A percentile compares a stretch with the other conserved stretches of the same genome.
Conservation (phyloP, 2,329 filamentous ascomycete genomes). For the Harringtonia aguacate region DNA sequence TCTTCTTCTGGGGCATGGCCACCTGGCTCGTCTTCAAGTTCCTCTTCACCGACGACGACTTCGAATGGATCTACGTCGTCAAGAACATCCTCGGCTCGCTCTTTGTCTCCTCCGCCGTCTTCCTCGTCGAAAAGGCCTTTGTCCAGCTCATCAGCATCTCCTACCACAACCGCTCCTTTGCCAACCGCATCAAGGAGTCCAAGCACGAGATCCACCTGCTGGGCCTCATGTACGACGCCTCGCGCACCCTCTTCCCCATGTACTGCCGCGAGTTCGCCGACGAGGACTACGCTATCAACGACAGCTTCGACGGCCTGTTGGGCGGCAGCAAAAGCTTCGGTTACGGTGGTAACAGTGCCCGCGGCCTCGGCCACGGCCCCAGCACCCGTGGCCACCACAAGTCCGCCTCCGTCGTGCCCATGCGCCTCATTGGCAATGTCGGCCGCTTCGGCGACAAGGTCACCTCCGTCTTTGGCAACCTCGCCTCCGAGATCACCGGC, state of each 20-base stretch:
- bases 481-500: slow-evolving; percentile 89
- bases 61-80: slow-evolving; percentile 47
- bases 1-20: slow-evolving; percentile 59
- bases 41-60: slow-evolving; percentile 30
- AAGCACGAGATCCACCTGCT: slow-evolving; percentile 79
- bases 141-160: slow-evolving; percentile 77
- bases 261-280: slow-evolving; percentile 86
- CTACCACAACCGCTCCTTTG: slow-evolving; percentile 77
- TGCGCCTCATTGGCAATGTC: slow-evolving; percentile 64
- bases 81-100: slow-evolving; percentile 55
- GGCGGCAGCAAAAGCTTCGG: slow-evolving; percentile 18
- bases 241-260: slow-evolving; percentile 77
- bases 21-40: slow-evolving; percentile 52
- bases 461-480: slow-evolving; percentile 83
- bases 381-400: slow-evolving; percentile 23
- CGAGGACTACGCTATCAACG: slow-evolving; percentile 86
- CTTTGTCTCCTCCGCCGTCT: slow-evolving; percentile 58
- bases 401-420: slow-evolving; percentile 59
- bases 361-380: too few species aligned
- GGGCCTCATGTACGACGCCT: slow-evolving; percentile 81
- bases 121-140: slow-evolving; percentile 66
- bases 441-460: slow-evolving; percentile 86
- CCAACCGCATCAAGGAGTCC: slow-evolving; percentile 73
- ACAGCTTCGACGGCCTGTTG: slow-evolving; percentile 63
- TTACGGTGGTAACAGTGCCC: too few species aligned